Conservation (phyloP, 1,139 yeast species). For the Saccharomycopsis crataegensis region DNA sequence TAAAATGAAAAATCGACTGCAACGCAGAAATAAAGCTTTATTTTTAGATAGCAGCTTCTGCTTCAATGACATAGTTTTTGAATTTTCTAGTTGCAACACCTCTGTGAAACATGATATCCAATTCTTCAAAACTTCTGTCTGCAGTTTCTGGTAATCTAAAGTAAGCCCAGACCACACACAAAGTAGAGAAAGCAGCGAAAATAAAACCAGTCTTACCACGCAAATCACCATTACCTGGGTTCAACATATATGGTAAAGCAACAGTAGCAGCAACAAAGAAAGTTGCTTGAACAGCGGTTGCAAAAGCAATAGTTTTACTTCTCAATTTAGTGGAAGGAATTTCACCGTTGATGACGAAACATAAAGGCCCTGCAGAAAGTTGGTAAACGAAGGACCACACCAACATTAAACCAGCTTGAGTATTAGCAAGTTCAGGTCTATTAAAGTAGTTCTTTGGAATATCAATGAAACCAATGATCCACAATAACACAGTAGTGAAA, state of each 20-base stretch:
- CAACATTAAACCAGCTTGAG: slow-evolving; percentile 45
- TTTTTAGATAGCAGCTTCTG: background rate
- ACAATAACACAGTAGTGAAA: slow-evolving; percentile 26
- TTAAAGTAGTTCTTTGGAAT: slow-evolving; percentile 25
- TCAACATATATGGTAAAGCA: slow-evolving; percentile 34
- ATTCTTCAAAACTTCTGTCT: slow-evolving; percentile 35
- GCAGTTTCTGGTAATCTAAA: slow-evolving; percentile 37
- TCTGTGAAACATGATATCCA: slow-evolving; percentile 31
- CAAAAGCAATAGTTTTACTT: slow-evolving; percentile 34
- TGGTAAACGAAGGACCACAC: slow-evolving; percentile 31
- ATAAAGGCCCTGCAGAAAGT: slow-evolving; percentile 31
- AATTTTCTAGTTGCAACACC: slow-evolving; percentile 30
- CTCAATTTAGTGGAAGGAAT: slow-evolving; percentile 33
- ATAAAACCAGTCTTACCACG: slow-evolving; percentile 37
- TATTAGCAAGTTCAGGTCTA: slow-evolving; percentile 41
- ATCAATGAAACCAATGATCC: slow-evolving; percentile 31
- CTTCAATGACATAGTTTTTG: slow-evolving; percentile 1
- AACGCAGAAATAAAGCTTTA: too few relatives aligned
- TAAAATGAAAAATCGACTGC: too few relatives aligned
- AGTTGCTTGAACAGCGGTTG: slow-evolving; percentile 33
- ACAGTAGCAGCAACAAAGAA: slow-evolving; percentile 33
- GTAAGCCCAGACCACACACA: slow-evolving; percentile 28
- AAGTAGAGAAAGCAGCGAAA: slow-evolving; percentile 32
- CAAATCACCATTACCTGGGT: slow-evolving; percentile 41
- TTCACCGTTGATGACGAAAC: slow-evolving; percentile 35